Evolutionary conservation across 2,329 filamentous ascomycete species (phyloP).

Genomic region (Cytospora mali): DNA sequence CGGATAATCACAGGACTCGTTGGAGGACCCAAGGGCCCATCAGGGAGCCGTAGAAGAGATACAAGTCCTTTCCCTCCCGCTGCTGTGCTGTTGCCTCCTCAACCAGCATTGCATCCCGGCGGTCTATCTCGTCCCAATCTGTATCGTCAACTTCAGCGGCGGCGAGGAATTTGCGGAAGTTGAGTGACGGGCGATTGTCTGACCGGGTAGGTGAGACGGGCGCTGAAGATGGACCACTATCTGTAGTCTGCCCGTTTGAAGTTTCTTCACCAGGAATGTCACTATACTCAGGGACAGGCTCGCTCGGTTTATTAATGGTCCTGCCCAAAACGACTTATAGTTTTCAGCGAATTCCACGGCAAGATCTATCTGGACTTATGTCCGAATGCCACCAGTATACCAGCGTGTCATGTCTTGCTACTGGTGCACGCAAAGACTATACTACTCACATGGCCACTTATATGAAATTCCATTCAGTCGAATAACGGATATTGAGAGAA

Average conservation of each 20-base stretch:
- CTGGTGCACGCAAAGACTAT: too few relatives aligned
- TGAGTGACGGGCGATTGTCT: background rate
- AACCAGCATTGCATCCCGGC: background rate
- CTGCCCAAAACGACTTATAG: too few relatives aligned
- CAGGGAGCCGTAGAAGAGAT: constrained; percentile 9
- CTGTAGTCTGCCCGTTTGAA: background rate
- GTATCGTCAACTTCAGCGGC: background rate
- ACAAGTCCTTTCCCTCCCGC: constrained; percentile 3
- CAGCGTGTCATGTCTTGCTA: too few relatives aligned
- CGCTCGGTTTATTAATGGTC: too few relatives aligned
- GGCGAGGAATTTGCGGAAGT: background rate
- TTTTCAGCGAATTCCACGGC: too few relatives aligned
- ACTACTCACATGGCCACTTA: too few relatives aligned
- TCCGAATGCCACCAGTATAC: too few relatives aligned
- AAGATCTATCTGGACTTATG: too few relatives aligned
- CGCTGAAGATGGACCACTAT: background rate
- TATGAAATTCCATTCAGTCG: too few relatives aligned
- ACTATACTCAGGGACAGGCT: background rate
- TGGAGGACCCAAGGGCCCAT: background rate
- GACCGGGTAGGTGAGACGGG: background rate
- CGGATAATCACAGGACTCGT: background rate
- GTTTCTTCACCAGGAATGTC: background rate
- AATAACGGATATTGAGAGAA: too few relatives aligned
- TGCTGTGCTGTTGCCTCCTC: background rate
- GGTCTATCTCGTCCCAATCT: background rate